phyloP scores from a whole-genome alignment of 805 yeast genomes.

The Babjeviella inositovora region DNA sequence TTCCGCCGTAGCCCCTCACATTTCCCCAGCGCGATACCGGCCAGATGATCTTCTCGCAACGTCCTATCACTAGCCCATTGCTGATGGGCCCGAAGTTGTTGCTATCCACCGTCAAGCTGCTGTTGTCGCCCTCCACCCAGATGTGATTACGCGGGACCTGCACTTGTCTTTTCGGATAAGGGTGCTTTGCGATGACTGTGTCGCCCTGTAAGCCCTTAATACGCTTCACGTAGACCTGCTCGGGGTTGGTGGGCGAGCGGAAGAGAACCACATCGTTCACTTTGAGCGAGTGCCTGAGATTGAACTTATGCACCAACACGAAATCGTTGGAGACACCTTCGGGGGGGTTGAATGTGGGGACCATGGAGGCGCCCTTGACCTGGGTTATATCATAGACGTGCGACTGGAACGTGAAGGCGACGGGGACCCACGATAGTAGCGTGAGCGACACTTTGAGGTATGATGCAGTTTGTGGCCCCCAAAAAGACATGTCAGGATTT shows the following conservation, averaged over 20 bases:
- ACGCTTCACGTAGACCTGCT: constrained; percentile 61
- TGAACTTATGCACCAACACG: constrained; percentile 56
- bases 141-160: constrained; percentile 64
- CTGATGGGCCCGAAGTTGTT: constrained; percentile 84
- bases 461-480: too few relatives aligned
- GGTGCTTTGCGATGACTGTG: constrained; percentile 37
- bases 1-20: too few relatives aligned
- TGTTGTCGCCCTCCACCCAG: constrained; percentile 93
- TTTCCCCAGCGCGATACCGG: too few relatives aligned
- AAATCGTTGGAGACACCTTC: constrained; percentile 30
- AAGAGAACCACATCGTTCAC: constrained; percentile 65
- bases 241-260: constrained; percentile 72
- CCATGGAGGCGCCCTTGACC: constrained; percentile 75
- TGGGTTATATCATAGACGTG: constrained; percentile 60
- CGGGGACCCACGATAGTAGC: constrained; percentile 67
- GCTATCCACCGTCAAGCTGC: constrained; percentile 65
- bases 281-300: constrained; percentile 26
- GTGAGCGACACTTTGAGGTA: constrained; percentile 14
- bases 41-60: constrained; percentile 53
- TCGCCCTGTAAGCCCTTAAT: constrained; percentile 69
- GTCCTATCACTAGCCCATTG: constrained; percentile 66
- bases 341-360: constrained; percentile 74
- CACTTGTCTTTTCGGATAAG: constrained; percentile 49
- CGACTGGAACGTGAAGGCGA: constrained; percentile 47
- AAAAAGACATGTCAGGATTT: too few relatives aligned